Conservation (phyloP, 306 rosid genomes). For the Prunus davidiana region DNA sequence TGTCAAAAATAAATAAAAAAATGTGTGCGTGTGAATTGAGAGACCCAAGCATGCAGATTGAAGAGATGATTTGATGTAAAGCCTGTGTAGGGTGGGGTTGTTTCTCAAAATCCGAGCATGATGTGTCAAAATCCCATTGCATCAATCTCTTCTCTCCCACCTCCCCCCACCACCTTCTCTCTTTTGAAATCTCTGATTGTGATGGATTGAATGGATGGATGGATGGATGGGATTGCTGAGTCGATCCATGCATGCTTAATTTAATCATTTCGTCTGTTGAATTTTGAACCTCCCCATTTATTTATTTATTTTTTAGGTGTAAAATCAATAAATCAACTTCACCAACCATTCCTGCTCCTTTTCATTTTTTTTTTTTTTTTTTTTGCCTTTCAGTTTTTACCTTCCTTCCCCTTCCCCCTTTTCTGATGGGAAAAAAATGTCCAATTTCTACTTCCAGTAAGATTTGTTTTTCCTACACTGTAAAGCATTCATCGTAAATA, state of each 20-base stretch:
- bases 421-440: constrained; percentile 14
- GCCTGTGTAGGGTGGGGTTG: constrained; percentile 38
- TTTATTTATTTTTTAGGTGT: constrained; percentile 1
- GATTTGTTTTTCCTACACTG: constrained; percentile 39
- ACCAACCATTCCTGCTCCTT: constrained; percentile 18
- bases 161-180: constrained; percentile 11
- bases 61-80: constrained; percentile 53
- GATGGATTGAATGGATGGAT: constrained; percentile 52
- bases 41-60: constrained; percentile 53
- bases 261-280: constrained; percentile 31
- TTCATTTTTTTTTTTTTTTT: background rate
- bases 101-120: constrained; percentile 79
- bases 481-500: constrained; percentile 23
- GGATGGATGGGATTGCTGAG: constrained; percentile 55
- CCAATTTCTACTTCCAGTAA: constrained; percentile 34
- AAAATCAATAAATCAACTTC: constrained; percentile 27
- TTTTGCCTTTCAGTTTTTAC: no score
- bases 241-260: constrained; percentile 36
- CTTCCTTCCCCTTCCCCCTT: background rate
- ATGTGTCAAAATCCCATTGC: constrained; percentile 77
- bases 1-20: constrained; percentile 5
- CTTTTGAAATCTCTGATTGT: constrained; percentile 28
- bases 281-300: constrained; percentile 3
- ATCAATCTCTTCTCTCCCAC: constrained; percentile 41
- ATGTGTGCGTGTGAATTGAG: background rate